Evolutionary conservation across 73 alveolate genomes (phyloP).

Genomic region (Tetrahymena elliotti): DNA sequence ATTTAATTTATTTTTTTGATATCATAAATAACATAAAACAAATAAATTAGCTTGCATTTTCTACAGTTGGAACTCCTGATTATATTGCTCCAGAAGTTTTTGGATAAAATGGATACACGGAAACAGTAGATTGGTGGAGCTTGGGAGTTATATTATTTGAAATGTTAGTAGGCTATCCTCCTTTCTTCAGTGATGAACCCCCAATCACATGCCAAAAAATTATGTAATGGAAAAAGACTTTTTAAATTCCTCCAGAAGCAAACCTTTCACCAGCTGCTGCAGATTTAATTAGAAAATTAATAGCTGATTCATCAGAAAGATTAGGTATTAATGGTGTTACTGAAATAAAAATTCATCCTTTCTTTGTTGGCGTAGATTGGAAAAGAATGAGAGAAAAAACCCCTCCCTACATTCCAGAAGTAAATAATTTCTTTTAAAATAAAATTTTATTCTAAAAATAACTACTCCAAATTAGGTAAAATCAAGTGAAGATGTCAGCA

Average conservation of each 20-base stretch:
- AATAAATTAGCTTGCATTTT: constrained; percentile 74
- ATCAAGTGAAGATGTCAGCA: constrained; percentile 59
- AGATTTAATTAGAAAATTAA: constrained; percentile 58
- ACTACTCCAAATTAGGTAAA: background rate
- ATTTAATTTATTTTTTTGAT: too few relatives aligned
- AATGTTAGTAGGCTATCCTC: constrained; percentile 82
- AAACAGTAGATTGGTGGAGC: constrained; percentile 83
- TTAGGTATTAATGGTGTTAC: constrained; percentile 67
- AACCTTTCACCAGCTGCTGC: constrained; percentile 57
- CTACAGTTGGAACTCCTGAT: constrained; percentile 91
- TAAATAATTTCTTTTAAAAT: background rate
- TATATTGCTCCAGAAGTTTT: constrained; percentile 84
- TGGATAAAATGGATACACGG: constrained; percentile 73
- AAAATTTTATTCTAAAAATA: background rate
- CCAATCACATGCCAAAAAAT: constrained; percentile 68
- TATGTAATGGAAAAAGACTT: constrained; percentile 66
- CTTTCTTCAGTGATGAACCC: constrained; percentile 69
- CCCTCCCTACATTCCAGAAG: constrained; percentile 68
- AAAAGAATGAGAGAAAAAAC: constrained; percentile 56
- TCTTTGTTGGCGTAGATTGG: constrained; percentile 73
- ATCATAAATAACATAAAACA: too few relatives aligned
- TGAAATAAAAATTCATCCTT: constrained; percentile 73
- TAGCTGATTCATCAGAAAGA: constrained; percentile 54
- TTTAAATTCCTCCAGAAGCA: constrained; percentile 64
- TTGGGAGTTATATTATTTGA: constrained; percentile 74